Conservation (phyloP, 163 green algal species). For the Scenedesmus sp. region DNA sequence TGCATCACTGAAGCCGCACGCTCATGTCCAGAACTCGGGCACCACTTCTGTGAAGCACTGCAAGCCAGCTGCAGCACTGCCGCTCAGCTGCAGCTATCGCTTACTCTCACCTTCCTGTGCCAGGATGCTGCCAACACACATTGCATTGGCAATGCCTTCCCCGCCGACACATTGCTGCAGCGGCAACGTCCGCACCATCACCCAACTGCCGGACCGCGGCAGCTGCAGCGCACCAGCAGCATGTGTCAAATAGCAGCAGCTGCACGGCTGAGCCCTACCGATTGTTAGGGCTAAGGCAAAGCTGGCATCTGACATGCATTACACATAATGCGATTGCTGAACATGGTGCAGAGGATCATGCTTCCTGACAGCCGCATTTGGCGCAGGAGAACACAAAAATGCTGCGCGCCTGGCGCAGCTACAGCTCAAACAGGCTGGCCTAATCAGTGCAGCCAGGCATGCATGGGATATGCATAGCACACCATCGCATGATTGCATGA, state of each 20-base stretch:
- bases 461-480: not conserved
- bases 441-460: no score
- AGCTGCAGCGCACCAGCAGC: slow-evolving; percentile 21
- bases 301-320: no score
- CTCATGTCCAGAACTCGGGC: not conserved
- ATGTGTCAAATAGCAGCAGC: no score
- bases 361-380: no score
- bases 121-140: slow-evolving; percentile 44
- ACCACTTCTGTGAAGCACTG: not conserved
- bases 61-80: not conserved
- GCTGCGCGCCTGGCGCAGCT: no score
- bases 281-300: no score
- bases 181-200: slow-evolving; percentile 36
- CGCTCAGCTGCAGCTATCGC: not conserved
- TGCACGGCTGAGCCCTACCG: not conserved
- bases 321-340: no score
- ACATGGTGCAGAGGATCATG: no score
- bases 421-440: no score
- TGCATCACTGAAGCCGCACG: not conserved
- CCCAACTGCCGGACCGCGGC: not conserved
- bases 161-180: not conserved
- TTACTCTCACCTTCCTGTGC: slow-evolving; percentile 41
- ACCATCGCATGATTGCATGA: not conserved
- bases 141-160: not conserved
- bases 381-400: no score